Evolutionary conservation across 305 asterid species (phyloP).

Genomic region (Vinca major): DNA sequence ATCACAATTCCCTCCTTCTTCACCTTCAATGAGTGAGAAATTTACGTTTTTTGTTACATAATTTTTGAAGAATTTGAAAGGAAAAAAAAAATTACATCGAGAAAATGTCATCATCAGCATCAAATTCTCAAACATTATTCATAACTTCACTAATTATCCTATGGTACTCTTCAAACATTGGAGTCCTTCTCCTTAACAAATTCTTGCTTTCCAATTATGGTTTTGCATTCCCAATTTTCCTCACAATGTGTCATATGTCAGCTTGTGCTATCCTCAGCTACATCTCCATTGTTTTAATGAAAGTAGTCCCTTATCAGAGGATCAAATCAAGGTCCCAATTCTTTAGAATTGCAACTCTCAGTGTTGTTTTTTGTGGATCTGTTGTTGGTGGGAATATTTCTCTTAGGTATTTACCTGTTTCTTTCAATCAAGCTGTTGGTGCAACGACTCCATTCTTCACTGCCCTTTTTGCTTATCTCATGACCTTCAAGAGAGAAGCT

Average conservation of each 20-base stretch:
- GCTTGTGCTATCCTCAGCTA: conserved; percentile 95
- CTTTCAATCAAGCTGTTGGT: conserved; percentile 96
- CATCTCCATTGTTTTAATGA: conserved; percentile 65
- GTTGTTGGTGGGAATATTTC: conserved; percentile 97
- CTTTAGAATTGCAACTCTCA: conserved; percentile 60
- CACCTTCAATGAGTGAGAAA: background rate
- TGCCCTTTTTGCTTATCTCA: conserved; percentile 73
- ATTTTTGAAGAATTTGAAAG: background rate
- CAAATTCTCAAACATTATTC: conserved; percentile 41
- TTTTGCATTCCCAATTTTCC: conserved; percentile 72
- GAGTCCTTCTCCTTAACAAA: conserved; percentile 89
- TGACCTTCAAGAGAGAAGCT: conserved; percentile 74
- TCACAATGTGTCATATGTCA: conserved; percentile 98
- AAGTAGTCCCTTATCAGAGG: conserved; percentile 69
- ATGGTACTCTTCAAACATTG: conserved; percentile 85
- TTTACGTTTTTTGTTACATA: background rate
- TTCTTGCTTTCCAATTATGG: conserved; percentile 83
- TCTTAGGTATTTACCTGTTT: conserved; percentile 61
- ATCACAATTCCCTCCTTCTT: background rate
- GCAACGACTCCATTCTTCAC: conserved; percentile 97
- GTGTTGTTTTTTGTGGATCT: conserved; percentile 84
- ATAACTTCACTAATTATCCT: conserved; percentile 47
- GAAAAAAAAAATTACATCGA: conserved; percentile 8
- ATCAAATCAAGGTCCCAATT: conserved; percentile 83
- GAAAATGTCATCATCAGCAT: conserved; percentile 21